Base-by-base conservation (phyloP, 805 yeast genomes). In the Pichia thaimueangensis region DNA sequence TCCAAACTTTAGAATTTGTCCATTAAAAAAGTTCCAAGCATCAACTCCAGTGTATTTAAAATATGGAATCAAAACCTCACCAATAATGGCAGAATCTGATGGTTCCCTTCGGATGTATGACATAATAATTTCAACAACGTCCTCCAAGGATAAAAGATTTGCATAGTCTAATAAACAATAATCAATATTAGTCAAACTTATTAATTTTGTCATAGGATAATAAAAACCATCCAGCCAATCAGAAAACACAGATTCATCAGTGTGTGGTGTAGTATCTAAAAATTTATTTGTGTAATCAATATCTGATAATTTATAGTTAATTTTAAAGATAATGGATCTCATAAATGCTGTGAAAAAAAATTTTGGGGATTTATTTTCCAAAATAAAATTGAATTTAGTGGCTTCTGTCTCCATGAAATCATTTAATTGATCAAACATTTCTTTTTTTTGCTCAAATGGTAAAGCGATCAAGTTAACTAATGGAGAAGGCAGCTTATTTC, bases 161-260 rank as follows among this genome's bases (percentile, higher is more conserved):
- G 52, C 51, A 45, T 59, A 54, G 12, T 57, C 59, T 12, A 47
- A 19, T 15, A 59, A 43, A 2, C 47, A 22, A 17, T 48, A 34
- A 3, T 57, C 53, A 2, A 48, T 28, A 16, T 43, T 22, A 2
- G 45, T 29, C 27, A 27, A 24, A 3, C 21, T 13, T 5, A 53
- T 36, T 16, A 59, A 37, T 13, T 19, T 28, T 3, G 48, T 36
- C 9, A 60, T 22, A 1, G 65, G 64, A 5, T 15, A 33, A 22
- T 54, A 56, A 30, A 54, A 50, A 6, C 51, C 51, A 6, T 24
- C 16, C 19, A 57, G 28, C 63, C 64, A 59, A 12, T 28, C 34
- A 3, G 45, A 37, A 15, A 57, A 38, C 3, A 43, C 45, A 1
- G 30, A n/a, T n/a, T n/a, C n/a, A n/a, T n/a, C n/a, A n/a, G n/a